phyloP scores from a whole-genome alignment of 176 grass and related monocot species.

The Rhipidocladum racemiflorum region DNA sequence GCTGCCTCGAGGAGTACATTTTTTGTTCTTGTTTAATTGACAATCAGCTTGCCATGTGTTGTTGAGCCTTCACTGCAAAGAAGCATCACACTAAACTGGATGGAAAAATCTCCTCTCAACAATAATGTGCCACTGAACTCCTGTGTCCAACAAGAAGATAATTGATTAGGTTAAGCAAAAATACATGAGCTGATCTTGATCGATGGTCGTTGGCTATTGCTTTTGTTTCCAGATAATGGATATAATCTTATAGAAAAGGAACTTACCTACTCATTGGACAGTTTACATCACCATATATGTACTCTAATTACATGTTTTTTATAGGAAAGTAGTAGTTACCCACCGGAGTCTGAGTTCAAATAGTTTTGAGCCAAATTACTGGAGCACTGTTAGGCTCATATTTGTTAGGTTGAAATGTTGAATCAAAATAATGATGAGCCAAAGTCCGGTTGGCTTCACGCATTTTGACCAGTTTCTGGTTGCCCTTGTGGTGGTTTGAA shows the following conservation, averaged over 20 bases:
- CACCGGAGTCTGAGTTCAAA: background rate
- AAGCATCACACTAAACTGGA: constrained; percentile 23
- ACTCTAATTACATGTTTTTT: background rate
- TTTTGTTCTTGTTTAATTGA: background rate
- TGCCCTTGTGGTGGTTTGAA: too few relatives aligned
- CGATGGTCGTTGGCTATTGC: background rate
- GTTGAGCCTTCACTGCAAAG: background rate
- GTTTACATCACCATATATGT: background rate
- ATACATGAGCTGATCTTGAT: background rate
- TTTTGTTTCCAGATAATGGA: background rate
- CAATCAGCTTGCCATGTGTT: background rate
- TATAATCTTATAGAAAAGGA: background rate
- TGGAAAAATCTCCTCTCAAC: background rate
- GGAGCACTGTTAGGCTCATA: background rate
- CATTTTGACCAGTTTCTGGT: background rate
- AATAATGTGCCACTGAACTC: background rate
- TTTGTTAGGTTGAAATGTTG: background rate
- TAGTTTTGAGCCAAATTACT: background rate
- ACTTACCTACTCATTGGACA: background rate
- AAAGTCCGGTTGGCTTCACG: background rate
- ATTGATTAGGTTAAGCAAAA: background rate
- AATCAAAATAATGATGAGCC: background rate
- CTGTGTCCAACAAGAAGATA: background rate
- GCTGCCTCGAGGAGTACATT: background rate
- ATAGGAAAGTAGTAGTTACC: background rate